Conservation (phyloP, 441 rosid genomes). For the Pelargonium fulgidum region DNA sequence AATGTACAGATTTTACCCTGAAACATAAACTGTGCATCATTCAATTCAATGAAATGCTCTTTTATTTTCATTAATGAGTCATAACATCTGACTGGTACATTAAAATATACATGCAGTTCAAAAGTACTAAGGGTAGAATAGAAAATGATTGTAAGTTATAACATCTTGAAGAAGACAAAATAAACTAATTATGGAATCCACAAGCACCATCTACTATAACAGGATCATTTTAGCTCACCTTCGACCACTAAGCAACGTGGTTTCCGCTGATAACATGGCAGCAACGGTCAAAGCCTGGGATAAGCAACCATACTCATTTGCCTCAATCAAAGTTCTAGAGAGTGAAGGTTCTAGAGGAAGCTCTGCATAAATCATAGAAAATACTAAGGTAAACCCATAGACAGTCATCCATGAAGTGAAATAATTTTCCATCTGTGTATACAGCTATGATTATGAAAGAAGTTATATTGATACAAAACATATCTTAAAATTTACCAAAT, state of each 20-base stretch:
- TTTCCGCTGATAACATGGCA: conserved; percentile 93
- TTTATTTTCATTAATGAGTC: too few species aligned
- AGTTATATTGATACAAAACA: not conserved
- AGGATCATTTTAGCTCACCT: conserved; percentile 40
- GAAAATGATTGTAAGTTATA: too few species aligned
- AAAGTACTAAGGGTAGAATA: too few species aligned
- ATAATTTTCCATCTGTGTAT: not conserved
- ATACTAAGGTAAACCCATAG: conserved; percentile 11
- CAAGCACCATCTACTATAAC: too few species aligned
- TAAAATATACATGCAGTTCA: too few species aligned
- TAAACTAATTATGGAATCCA: too few species aligned
- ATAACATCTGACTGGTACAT: too few species aligned
- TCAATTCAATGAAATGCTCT: too few species aligned
- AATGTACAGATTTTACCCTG: too few species aligned
- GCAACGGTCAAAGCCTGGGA: conserved; percentile 87
- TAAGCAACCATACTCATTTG: conserved; percentile 75
- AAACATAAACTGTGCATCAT: too few species aligned
- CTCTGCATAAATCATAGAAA: conserved; percentile 43
- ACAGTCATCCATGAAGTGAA: not conserved
- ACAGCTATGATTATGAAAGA: not conserved
- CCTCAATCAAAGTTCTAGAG: conserved; percentile 88
- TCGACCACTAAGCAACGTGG: conserved; percentile 64
- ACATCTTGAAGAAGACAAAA: too few species aligned
- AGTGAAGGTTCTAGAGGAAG: conserved; percentile 95
- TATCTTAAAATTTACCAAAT: not conserved